Base-by-base conservation (phyloP, 768 basidiomycete genomes). In the Tephrocybe rancida region DNA sequence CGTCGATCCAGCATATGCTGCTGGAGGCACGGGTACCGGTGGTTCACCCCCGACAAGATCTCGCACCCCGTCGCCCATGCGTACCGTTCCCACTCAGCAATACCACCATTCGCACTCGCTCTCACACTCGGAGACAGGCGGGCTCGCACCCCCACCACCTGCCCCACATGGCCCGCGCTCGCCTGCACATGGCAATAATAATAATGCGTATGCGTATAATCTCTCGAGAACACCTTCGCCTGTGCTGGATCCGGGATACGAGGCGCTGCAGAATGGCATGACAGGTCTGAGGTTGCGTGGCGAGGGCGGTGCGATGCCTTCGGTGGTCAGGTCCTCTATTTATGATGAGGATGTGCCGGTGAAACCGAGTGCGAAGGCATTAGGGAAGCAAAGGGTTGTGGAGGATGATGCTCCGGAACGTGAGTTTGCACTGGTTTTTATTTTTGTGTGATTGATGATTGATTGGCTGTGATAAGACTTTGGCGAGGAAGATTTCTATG, bases 341-440 rank as follows among this genome's bases (percentile, higher is more conserved):
- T 41, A 21, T 22, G 39, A 41, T 19, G 66, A 65, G 3, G 74
- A 76, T 14, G 71, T 72, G 13, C 82, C 80, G n/a, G 62, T 76
- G 10, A 77, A 79, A 58, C 94, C 90, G 0, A 94, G 91, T 66
- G 88, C 82, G 30, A 97, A 95, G 67, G 92, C 94, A 3, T 78
- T 95, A 2, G 94, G 94, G 16, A 97, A 96, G 73, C 80, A 90
- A 60, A 80, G 75, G 61, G 82, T 86, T 14, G 69, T 85, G 8
- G 83, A 82, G 38, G 66, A 70, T 32, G 81, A 83, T 44, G 75
- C 74, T 8, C 54, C 68, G 24, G 81, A 82, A 30, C 71, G 82
- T 82, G 59, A 52, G 82, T 75, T 49, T 25, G 37, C 5, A 44
- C 21, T 35, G 29, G 42, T 34, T 48, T 35, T 49, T 19, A 26